Evolutionary conservation across 2,329 filamentous ascomycete species (phyloP), one percentile per base, ranked within the genome.

Genomic region (Hawksworthiomyces lignivorus): DNA sequence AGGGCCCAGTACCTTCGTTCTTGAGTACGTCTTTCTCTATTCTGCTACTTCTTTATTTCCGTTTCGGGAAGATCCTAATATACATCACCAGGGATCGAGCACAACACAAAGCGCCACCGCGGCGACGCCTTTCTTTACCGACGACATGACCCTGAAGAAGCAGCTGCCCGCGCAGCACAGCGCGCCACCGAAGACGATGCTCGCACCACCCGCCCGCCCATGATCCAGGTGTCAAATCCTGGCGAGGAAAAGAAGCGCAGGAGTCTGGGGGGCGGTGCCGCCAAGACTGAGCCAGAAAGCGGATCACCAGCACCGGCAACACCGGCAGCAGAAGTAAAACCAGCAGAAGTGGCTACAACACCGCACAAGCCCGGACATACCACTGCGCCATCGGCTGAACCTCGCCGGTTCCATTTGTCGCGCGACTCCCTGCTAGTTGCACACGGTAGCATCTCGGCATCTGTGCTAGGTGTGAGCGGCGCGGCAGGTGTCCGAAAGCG

Each of bases 341-440:
- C 33, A 4, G 20, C 19, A 11, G 5, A 1, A 10, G 33, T 14
- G 9, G 11, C 18, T 4, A 11, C 39, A 8, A 5, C 17, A 11
- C 18, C 32, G n/a, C 28, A n/a, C 2, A 8, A 17, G n/a, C n/a
- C n/a, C n/a, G n/a, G n/a, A n/a, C n/a, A n/a, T n/a, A n/a, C n/a
- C n/a, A 12, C 31, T 4, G 18, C 27, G 21, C 9, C 11, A 4
- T 11, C 27, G 5, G 27, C 38, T 12, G 66, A 70, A 49, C 69
- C 65, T 11, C 68, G 75, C 42, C 65, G 70, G 31, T 79, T 77
- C 47, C 75, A 77, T 51, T 69, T 79, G 46, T 76, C 73, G 27
- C 49, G 49, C 4, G 37, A 44, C 35, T 42, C 49, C 1, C 31
- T 51, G 21, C 12, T 49, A n/a, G 36, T 26, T 1, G 46, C 40